These are phyloP conservation scores for Jamesozyma jinghongensis DNA, from an alignment of 805 yeast genomes.

Conservation along the genomic window DNA sequence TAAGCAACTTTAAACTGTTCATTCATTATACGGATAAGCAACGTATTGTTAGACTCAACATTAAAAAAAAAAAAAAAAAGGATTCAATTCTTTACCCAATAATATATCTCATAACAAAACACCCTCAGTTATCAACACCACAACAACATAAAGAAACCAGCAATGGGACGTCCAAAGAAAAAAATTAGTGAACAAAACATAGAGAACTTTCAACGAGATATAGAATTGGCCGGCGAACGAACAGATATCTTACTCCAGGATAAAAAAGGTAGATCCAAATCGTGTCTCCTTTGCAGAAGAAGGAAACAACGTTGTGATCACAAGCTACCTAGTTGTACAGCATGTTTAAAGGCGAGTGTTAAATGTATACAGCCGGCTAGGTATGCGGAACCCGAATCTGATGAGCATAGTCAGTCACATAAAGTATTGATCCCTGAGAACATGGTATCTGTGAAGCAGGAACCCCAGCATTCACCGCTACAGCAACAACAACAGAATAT, in stretches of 20 bases:
- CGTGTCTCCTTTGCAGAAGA: constrained; percentile 48
- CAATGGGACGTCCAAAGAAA: constrained; percentile 32
- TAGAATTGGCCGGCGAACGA: constrained; percentile 27
- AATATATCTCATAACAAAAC: no score
- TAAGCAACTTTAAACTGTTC: no score
- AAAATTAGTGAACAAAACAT: constrained; percentile 28
- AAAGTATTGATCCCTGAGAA: background rate
- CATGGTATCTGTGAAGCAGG: no score
- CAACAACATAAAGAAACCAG: no score
- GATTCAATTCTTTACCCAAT: no score
- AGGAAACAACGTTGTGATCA: constrained; percentile 60
- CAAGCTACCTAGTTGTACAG: constrained; percentile 53
- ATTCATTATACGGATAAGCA: no score
- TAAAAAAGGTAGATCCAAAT: constrained; percentile 48
- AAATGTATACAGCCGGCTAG: constrained; percentile 57
- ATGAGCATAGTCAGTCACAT: constrained; percentile 25
- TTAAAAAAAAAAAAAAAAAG: no score
- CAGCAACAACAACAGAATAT: no score
- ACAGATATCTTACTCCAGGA: constrained; percentile 29
- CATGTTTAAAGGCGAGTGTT: constrained; percentile 54
- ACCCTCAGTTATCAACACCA: no score
- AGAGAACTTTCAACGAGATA: constrained; percentile 27
- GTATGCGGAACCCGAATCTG: constrained; percentile 28
- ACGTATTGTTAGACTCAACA: no score
- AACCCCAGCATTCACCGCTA: background rate